phyloP scores from a whole-genome alignment of 257 asterid species.

The Primulina tabacum region DNA sequence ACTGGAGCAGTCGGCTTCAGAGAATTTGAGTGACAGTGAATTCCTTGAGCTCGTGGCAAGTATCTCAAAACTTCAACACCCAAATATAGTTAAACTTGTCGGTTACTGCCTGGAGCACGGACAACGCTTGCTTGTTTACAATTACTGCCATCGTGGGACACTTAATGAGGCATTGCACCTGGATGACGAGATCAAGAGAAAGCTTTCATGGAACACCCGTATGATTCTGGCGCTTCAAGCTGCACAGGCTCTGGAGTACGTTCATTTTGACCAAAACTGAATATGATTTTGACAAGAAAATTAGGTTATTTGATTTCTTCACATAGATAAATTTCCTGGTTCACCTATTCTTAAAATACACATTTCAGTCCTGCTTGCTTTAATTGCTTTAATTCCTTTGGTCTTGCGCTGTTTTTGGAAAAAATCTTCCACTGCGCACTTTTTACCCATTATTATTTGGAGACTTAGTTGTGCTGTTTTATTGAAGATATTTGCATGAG shows the following conservation, averaged over 20 bases:
- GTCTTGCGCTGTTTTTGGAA: neutral
- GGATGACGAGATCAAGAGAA: conserved; percentile 59
- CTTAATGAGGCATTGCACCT: conserved; percentile 77
- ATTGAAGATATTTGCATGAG: conserved; percentile 83
- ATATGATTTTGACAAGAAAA: neutral
- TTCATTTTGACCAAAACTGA: conserved; percentile 13
- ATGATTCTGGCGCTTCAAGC: conserved; percentile 82
- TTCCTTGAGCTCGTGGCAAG: conserved; percentile 68
- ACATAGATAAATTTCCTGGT: neutral
- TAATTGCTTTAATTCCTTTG: neutral
- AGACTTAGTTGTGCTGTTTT: conserved; percentile 26
- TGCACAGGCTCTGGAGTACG: conserved; percentile 88
- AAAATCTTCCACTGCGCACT: neutral
- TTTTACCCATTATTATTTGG: conserved; percentile 8
- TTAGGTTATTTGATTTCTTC: neutral
- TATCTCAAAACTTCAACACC: conserved; percentile 58
- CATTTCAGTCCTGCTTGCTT: neutral
- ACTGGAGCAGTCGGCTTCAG: conserved; percentile 50
- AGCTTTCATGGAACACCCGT: conserved; percentile 85
- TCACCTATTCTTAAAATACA: neutral
- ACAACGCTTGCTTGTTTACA: conserved; percentile 68
- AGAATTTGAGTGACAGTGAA: conserved; percentile 50
- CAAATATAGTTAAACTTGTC: conserved; percentile 59
- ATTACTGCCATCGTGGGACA: conserved; percentile 65
- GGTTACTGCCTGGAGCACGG: conserved; percentile 92